Evolutionary conservation across 164 flowering plant genomes (phyloP), one percentile per base, ranked within the genome.

Genomic region (Malania oleifera): DNA sequence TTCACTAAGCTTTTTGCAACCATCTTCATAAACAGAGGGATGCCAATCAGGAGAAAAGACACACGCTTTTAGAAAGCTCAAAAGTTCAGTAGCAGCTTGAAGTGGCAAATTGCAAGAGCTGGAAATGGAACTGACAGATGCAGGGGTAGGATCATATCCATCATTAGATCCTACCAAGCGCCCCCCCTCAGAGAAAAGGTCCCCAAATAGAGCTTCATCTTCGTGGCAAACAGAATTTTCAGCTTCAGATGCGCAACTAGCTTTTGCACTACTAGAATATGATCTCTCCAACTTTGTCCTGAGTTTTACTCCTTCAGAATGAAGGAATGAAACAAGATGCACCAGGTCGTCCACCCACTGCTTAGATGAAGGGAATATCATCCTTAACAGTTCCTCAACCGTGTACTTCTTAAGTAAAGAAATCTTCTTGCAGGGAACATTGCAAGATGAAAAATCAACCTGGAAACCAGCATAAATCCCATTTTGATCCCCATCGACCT

Each of bases 151-250:
- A 62, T 86, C 96, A 66, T 49, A 75, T 64, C 76, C 85, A 70
- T 93, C 99, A 7, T 70, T 57, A 68, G 91, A 79, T 19, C 82
- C 89, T 28, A 74, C 73, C 17, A 84, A 73, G 18, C 96, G 95
- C 29, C 84, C 75, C 65, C 89, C 82, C 72, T 93, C 99, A 62
- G 87, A 86, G 70, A 93, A 93, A 65, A 93, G 96, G 61, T 93
- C 84, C 14, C 99, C 99, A 68, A 93, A 93, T 35, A 93, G 89
- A 23, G 98, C 98, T 64, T 93, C 98, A 68, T 93, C 98, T 54
- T 93, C 98, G 74, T 86, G 91, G 65, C 80, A 76, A 55, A 66
- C 73, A 25, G 74, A 68, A 68, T 37, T 81, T 52, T 93, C 98
- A 17, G 59, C 27, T 64, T 90, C 97, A 50, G 86, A 69, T 24